Base-by-base conservation (phyloP, 805 yeast species). In the Saturnispora diversa region DNA sequence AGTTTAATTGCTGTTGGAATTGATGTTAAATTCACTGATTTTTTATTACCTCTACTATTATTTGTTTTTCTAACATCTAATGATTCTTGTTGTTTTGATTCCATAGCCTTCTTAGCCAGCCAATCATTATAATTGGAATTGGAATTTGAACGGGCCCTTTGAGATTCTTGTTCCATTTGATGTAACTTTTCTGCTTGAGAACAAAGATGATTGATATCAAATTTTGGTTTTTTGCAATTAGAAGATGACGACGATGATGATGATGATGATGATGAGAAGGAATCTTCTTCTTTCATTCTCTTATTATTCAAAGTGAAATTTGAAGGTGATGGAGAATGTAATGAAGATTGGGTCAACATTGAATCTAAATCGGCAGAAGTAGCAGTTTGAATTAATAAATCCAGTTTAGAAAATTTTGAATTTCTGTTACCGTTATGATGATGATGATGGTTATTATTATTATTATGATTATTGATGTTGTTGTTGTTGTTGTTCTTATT, bases 301-400 rank as follows among this genome's bases (percentile, higher is more conserved):
- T n/a, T n/a, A n/a, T n/a, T n/a, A n/a, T n/a, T n/a, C n/a, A n/a
- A n/a, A n/a, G n/a, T n/a, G n/a, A n/a, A n/a, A n/a, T n/a, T n/a
- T n/a, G n/a, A n/a, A n/a, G n/a, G n/a, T n/a, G n/a, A n/a, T n/a
- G n/a, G n/a, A n/a, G 33, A 17, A 20, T 30, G 17, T 12, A 11
- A 12, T 4, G 33, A 30, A 7, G 33, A 30, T 15, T 30, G 33
- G 5, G 17, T 31, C 19, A 35, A 39, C 30, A 37, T 31, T 15
- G 24, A 22, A 10, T 47, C 42, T 10, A 44, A 20, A 27, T 44
- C 45, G 1, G 43, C 44, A 6, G 45, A 41, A 3, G 60, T 50
- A 1, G 63, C 63, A 4, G 63, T 58, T 30, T 57, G 59, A 37
- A 58, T 55, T 6, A 58, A 44, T 10, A 58, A 38, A 26, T 58